Evolutionary conservation across 2,329 filamentous ascomycete genomes (phyloP).

Genomic region (Colletotrichum noveboracense): DNA sequence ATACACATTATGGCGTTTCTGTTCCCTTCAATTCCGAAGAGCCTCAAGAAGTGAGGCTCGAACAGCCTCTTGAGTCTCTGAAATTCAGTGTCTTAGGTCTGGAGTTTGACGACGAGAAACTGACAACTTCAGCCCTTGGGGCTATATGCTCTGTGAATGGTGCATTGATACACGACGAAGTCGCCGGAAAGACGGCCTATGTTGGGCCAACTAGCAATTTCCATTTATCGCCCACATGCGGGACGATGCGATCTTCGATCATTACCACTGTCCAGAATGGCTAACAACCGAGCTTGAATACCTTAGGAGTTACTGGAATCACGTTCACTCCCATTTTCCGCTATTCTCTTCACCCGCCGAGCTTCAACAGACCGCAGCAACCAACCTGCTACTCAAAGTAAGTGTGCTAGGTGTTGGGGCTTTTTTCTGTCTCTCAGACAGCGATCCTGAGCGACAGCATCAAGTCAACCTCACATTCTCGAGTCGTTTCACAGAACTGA

Average conservation of each 20-base stretch:
- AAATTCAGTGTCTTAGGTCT: not conserved
- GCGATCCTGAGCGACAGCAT: not conserved
- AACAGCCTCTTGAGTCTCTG: not conserved
- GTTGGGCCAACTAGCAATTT: not conserved
- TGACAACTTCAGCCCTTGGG: not conserved
- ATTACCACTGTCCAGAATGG: not conserved
- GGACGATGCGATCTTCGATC: not conserved
- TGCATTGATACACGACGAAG: not conserved
- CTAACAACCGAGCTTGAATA: not conserved
- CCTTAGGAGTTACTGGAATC: not conserved
- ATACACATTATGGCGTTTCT: not conserved
- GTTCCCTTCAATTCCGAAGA: not conserved
- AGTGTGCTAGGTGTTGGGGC: not conserved
- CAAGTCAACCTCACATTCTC: not conserved
- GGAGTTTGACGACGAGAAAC: not conserved
- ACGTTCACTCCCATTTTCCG: not conserved
- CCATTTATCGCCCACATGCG: not conserved
- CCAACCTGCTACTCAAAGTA: not conserved
- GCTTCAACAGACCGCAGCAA: not conserved
- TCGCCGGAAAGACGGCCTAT: not conserved
- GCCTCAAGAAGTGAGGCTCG: not conserved
- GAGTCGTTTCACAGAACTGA: not conserved
- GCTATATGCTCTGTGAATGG: not conserved
- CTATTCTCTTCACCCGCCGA: not conserved
- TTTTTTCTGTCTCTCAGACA: not conserved